These are phyloP conservation scores for Penicillium longicatenatum DNA, from an alignment of 495 filamentous ascomycete genomes.

Conservation along the genomic window DNA sequence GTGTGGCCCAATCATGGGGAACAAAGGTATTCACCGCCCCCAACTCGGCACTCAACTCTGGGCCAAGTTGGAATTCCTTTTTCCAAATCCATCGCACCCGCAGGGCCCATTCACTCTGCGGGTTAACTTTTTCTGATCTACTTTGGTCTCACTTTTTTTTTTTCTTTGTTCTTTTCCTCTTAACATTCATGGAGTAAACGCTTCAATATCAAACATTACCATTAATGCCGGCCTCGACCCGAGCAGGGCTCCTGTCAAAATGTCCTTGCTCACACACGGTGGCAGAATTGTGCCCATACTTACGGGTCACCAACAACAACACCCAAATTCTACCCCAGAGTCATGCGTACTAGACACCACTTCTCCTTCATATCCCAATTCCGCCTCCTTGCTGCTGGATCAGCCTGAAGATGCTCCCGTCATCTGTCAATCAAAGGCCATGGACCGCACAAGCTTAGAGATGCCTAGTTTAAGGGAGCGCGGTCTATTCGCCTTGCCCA, in stretches of 20 bases:
- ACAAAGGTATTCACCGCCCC: conserved; percentile 20
- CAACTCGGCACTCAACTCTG: conserved; percentile 23
- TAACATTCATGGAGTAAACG: conserved; percentile 11
- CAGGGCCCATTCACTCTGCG: conserved; percentile 31
- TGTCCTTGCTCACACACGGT: conserved; percentile 45
- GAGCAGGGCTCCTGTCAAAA: conserved; percentile 39
- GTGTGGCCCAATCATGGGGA: conserved; percentile 25
- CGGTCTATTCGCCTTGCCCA: conserved; percentile 46
- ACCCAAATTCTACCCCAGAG: conserved; percentile 21
- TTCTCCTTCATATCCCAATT: neutral
- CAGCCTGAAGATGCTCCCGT: conserved; percentile 9
- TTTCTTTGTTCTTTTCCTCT: conserved; percentile 8
- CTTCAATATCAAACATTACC: conserved; percentile 7
- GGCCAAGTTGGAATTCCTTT: conserved; percentile 27
- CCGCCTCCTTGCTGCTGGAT: conserved; percentile 18
- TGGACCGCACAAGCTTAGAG: conserved; percentile 34
- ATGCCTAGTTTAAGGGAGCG: conserved; percentile 41
- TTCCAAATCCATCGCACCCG: conserved; percentile 27
- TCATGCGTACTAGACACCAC: conserved; percentile 13
- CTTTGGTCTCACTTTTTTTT: conserved; percentile 15
- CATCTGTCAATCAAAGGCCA: conserved; percentile 25
- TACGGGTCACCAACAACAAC: conserved; percentile 31
- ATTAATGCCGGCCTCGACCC: conserved; percentile 45
- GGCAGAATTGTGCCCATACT: conserved; percentile 54
- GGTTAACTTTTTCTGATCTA: conserved; percentile 17